Evolutionary conservation across 1,139 yeast genomes (phyloP), one percentile per base, ranked within the genome.

Genomic region (Kodamaea anthophila): DNA sequence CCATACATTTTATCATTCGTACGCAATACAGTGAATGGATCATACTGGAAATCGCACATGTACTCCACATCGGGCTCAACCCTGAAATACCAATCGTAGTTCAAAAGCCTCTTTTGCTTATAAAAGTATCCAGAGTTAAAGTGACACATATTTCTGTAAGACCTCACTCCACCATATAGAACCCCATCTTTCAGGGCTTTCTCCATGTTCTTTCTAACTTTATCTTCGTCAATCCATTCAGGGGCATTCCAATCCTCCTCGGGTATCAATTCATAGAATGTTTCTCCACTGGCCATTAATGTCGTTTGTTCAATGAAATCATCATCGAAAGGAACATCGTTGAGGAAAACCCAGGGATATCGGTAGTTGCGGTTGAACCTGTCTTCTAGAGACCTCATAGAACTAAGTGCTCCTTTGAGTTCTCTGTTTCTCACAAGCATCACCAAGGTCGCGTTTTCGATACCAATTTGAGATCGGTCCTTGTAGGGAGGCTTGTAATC

Each of bases 271-370:
- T 66, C 73, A 40, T 67, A 63, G 39, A 36, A 66, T 1, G 88
- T 76, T 29, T 70, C 54, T 0, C 96, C 93, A 36, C 88, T 79
- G 1, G 88, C 94, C 94, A 88, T 83, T 16, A 84, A 69, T 1
- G 80, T 63, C 0, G 96, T 87, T 41, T 73, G 51, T 30, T 62
- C 69, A 13, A 55, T 64, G 41, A 65, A 65, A 13, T 58, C 68
- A 12, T 52, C 55, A 15, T 43, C 53, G 37, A 65, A 64, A 3
- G 70, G 69, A 7, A 49, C 70, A 26, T 67, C 73, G 38, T 64
- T 62, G 30, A 65, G 41, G 31, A 67, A 65, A 4, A 67, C 65
- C 69, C 73, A 60, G 1, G 71, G 71, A 36, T 70, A 70, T 29
- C 50, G 50, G 38, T 65, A 70, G 26, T 67, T 44, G 30, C 55